Percentiles rank a stretch among this genome's conserved stretches.
These are phyloP conservation scores for Gastrolobium bilobum DNA, from an alignment of 306 rosid species.

Conservation along the genomic window DNA sequence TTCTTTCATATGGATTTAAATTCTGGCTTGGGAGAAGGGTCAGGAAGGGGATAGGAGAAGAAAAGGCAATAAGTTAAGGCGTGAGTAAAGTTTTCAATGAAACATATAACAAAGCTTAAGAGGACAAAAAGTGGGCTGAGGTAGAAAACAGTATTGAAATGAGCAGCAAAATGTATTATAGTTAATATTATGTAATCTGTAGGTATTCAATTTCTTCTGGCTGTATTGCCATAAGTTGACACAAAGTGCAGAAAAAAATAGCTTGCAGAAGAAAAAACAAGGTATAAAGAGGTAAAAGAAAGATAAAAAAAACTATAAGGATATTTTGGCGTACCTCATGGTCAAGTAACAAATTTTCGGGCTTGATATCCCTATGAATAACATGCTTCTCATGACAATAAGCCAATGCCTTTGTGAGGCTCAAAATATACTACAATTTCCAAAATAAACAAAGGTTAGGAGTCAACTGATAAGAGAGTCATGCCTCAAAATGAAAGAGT, in stretches of 20 bases:
- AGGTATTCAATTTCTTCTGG: neutral
- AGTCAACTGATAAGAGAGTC: neutral
- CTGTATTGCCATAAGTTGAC: neutral
- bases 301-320: neutral
- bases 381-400: slow-evolving; percentile 91
- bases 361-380: slow-evolving; percentile 94
- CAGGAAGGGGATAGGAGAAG: neutral
- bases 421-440: slow-evolving; percentile 68
- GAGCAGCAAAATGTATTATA: slow-evolving; percentile 12
- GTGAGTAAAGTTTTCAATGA: neutral
- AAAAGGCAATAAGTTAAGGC: neutral
- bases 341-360: slow-evolving; percentile 85
- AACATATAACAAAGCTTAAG: slow-evolving; percentile 9
- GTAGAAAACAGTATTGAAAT: slow-evolving; percentile 19
- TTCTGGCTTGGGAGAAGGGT: neutral
- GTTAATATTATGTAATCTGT: neutral
- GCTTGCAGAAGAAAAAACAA: slow-evolving; percentile 12
- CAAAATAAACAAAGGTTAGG: slow-evolving; percentile 30
- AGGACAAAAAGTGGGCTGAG: neutral
- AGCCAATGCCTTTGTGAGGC: slow-evolving; percentile 80
- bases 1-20: neutral
- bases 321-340: slow-evolving; percentile 66
- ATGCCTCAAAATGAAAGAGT: neutral
- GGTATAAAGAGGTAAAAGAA: neutral
- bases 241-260: neutral